A percentile compares a stretch with the other conserved stretches of the same genome.
These are phyloP conservation scores for Talaromyces sp. DNA, from an alignment of 2,329 filamentous ascomycete species.

Conservation along the genomic window DNA sequence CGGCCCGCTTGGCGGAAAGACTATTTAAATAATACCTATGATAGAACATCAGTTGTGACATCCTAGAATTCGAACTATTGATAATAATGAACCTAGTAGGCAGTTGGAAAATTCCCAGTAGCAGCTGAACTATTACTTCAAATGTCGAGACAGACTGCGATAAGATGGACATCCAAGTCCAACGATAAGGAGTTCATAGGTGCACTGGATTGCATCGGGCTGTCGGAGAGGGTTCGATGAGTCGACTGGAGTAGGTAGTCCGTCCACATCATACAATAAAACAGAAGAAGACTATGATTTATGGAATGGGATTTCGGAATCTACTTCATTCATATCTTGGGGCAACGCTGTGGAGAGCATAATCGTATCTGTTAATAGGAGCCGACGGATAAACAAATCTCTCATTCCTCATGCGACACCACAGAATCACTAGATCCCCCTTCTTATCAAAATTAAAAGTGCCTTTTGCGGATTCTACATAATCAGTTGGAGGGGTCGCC, in stretches of 20 bases:
- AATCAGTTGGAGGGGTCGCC: too few relatives aligned
- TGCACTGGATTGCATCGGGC: too few relatives aligned
- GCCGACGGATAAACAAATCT: not conserved
- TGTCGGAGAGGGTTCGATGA: too few relatives aligned
- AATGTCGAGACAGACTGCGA: not conserved
- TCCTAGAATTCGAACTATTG: not conserved
- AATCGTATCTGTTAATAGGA: not conserved
- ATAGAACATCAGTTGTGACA: not conserved
- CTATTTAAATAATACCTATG: not conserved
- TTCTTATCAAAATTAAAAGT: too few relatives aligned
- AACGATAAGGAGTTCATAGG: too few relatives aligned
- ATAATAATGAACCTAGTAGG: not conserved
- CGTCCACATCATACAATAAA: too few relatives aligned
- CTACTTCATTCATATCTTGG: not conserved
- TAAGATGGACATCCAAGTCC: not conserved
- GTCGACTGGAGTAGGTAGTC: too few relatives aligned
- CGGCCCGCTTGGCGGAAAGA: not conserved
- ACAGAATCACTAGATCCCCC: too few relatives aligned
- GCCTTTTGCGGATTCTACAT: too few relatives aligned
- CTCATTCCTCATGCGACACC: not conserved
- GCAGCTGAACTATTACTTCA: not conserved
- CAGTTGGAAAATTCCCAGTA: not conserved
- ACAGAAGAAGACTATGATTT: not conserved
- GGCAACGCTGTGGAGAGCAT: not conserved
- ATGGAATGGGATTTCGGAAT: not conserved